These are phyloP conservation scores for Cystofilobasidium bisporidii DNA, from an alignment of 768 basidiomycete genomes.

Conservation along the genomic window DNA sequence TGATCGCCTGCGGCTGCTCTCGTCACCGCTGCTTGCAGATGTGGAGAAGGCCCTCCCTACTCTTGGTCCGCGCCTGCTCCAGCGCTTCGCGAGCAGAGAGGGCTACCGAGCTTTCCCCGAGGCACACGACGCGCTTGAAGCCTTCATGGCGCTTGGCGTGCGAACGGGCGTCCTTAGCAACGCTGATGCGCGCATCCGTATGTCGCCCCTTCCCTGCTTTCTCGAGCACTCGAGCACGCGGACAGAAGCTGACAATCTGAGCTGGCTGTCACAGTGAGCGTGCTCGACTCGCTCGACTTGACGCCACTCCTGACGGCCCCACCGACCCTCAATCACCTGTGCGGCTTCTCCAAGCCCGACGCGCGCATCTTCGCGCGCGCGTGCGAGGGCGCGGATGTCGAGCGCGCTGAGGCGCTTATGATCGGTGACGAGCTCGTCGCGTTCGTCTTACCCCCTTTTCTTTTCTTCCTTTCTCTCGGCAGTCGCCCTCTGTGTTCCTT, in stretches of 20 bases:
- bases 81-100: slow-evolving; percentile 12
- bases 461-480: background rate
- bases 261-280: slow-evolving; percentile 4
- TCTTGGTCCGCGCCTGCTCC: background rate
- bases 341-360: slow-evolving; percentile 21
- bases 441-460: background rate
- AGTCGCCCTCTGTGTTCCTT: no score
- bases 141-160: slow-evolving; percentile 5
- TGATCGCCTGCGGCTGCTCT: no score
- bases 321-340: slow-evolving; percentile 16
- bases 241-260: background rate
- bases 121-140: background rate
- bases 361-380: slow-evolving; percentile 9
- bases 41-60: background rate
- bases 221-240: no score
- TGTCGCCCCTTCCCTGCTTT: background rate
- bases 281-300: slow-evolving; percentile 14
- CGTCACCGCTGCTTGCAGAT: background rate
- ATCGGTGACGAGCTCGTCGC: slow-evolving; percentile 25
- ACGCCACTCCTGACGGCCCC: slow-evolving; percentile 18
- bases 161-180: slow-evolving; percentile 22
- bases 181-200: slow-evolving; percentile 21
- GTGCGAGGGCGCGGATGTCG: background rate
- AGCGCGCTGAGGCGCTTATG: background rate
- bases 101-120: slow-evolving; percentile 22